phyloP scores from a whole-genome alignment of 257 asterid species.

The Catharanthus roseus region DNA sequence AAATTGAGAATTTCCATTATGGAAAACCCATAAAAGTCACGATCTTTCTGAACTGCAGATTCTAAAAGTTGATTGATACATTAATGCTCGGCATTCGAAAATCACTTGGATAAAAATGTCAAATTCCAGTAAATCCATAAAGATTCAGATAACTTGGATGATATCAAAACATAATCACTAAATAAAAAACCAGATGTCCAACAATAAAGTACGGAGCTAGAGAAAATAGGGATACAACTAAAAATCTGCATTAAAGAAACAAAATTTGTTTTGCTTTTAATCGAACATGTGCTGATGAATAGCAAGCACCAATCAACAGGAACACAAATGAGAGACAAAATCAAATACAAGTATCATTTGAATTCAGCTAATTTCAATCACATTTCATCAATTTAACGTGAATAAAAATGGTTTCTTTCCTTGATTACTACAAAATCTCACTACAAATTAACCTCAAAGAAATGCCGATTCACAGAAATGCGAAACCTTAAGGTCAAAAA shows the following conservation, averaged over 20 bases:
- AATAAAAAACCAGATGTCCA: background rate
- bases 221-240: background rate
- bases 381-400: background rate
- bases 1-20: background rate
- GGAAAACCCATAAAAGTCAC: background rate
- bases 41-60: background rate
- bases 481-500: background rate
- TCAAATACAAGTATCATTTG: background rate
- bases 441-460: background rate
- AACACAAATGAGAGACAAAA: background rate
- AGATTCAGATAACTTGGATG: background rate
- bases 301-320: slow-evolving; percentile 8
- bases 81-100: background rate
- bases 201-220: background rate
- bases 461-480: background rate
- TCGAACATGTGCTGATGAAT: slow-evolving; percentile 19
- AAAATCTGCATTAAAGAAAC: background rate
- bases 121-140: background rate
- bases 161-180: background rate
- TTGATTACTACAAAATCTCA: background rate
- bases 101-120: background rate
- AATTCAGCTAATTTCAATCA: background rate
- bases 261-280: slow-evolving; percentile 21
- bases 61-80: background rate
- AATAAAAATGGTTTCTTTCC: background rate